phyloP scores from a whole-genome alignment of 2,329 filamentous ascomycete genomes.

The Phaeosphaeria sp. region DNA sequence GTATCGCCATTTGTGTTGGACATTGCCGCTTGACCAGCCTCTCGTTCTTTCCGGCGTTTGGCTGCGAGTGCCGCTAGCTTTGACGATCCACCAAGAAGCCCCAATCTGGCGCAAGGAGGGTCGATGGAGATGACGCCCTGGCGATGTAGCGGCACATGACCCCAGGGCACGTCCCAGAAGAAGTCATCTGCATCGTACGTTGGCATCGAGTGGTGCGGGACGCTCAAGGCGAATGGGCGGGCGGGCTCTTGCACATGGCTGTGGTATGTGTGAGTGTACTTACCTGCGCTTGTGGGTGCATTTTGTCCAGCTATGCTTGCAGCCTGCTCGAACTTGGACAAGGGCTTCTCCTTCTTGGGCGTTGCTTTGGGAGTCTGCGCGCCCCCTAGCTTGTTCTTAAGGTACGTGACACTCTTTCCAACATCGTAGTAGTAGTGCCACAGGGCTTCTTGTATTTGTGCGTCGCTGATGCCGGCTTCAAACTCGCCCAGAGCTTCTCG shows the following conservation, averaged over 20 bases:
- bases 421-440: constrained; percentile 98
- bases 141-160: constrained; percentile 71
- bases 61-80: constrained; percentile 92
- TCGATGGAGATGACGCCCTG: constrained; percentile 69
- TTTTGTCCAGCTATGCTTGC: constrained; percentile 46
- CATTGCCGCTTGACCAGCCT: constrained; percentile 59
- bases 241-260: constrained; percentile 18
- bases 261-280: constrained; percentile 41
- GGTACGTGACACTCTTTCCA: constrained; percentile 80
- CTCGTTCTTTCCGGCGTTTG: constrained; percentile 81
- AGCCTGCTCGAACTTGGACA: constrained; percentile 55
- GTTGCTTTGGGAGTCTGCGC: constrained; percentile 32
- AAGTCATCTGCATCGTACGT: constrained; percentile 58
- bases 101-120: constrained; percentile 64
- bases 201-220: constrained; percentile 38
- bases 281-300: constrained; percentile 54
- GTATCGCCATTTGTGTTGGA: constrained; percentile 22
- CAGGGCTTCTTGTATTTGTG: constrained; percentile 84
- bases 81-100: constrained; percentile 80
- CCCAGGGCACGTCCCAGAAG: constrained; percentile 88
- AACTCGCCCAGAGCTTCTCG: constrained; percentile 66
- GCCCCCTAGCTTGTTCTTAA: constrained; percentile 63
- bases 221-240: constrained; percentile 31
- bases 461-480: constrained; percentile 67
- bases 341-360: constrained; percentile 50